These are phyloP conservation scores for Aspergillus novoparasiticus DNA, from an alignment of 2,329 filamentous ascomycete species.

Conservation along the genomic window DNA sequence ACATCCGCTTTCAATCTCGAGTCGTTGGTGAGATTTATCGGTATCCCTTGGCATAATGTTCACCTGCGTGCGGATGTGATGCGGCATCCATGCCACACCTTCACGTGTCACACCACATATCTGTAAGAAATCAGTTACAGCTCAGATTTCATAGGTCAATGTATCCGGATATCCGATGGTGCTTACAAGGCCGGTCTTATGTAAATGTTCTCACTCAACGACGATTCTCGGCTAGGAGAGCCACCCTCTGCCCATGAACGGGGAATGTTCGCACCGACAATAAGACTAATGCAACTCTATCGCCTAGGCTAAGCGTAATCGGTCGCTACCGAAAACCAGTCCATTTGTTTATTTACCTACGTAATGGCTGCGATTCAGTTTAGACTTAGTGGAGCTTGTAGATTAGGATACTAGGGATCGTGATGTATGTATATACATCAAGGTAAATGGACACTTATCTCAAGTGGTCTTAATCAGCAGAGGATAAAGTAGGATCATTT, in stretches of 20 bases:
- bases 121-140: too few relatives aligned
- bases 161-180: background rate
- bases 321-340: background rate
- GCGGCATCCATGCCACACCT: background rate
- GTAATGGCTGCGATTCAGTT: background rate
- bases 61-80: background rate
- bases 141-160: background rate
- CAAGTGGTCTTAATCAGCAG: too few relatives aligned
- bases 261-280: background rate
- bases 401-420: background rate
- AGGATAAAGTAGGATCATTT: background rate
- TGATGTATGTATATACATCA: background rate
- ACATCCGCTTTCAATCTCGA: background rate
- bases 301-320: background rate
- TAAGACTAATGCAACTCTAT: slow-evolving; percentile 1
- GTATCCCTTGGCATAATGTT: background rate
- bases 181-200: background rate
- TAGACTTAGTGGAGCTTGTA: background rate
- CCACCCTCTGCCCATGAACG: too few relatives aligned
- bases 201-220: background rate
- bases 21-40: background rate
- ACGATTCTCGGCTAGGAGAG: background rate
- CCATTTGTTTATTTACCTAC: background rate
- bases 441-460: too few relatives aligned
- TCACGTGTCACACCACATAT: background rate